Base-by-base conservation (phyloP, 345 rosid species). In the Eucalyptus cloeziana region DNA sequence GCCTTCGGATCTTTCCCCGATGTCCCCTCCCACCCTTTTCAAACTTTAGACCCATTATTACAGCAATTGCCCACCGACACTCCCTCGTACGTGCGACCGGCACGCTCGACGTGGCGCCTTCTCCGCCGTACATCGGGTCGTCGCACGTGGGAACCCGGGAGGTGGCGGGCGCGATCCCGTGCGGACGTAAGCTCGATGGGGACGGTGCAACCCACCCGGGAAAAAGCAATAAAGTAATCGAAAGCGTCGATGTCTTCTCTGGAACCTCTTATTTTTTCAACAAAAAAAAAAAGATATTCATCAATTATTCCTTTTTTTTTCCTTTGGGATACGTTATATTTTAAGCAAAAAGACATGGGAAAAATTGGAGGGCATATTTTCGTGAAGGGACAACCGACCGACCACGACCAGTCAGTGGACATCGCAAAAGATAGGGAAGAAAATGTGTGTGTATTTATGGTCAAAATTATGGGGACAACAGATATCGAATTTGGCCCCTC, bases 21-120 rank as follows among this genome's bases (percentile, higher is more conserved):
- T 4, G 64, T 49, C 56, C 49, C 27, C 50, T 31, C 67, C 14
- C 2, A 12, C 15, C 31, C 24, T 33, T 16, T 69, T 45, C 49
- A 81, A 43, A 51, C 90, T 58, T 81, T 88, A 7, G 86, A 71
- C 85, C 85, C 85, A 19, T 80, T 44, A 49, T 51, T 50, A 37
- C 86, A 12, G 19, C 40, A n/a, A n/a, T 64, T n/a, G 56, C 88
- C 91, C 92, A 91, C 91, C 94, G 96, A 92, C 94, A 92, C 91
- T 94, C 51, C 51, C 19, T 86, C 30, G 56, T 85, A 88, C 85
- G 88, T 89, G 90, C 86, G 86, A 89, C 71, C 21, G 56, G 52
- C 94, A 91, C 95, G 93, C 91, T 92, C 89, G 86, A 81, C 90
- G 92, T 92, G 93, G 90, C 89, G 12, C 2, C 25, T 60, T 21